Evolutionary conservation across 306 rosid genomes (phyloP).

Genomic region (Rosa rugosa): DNA sequence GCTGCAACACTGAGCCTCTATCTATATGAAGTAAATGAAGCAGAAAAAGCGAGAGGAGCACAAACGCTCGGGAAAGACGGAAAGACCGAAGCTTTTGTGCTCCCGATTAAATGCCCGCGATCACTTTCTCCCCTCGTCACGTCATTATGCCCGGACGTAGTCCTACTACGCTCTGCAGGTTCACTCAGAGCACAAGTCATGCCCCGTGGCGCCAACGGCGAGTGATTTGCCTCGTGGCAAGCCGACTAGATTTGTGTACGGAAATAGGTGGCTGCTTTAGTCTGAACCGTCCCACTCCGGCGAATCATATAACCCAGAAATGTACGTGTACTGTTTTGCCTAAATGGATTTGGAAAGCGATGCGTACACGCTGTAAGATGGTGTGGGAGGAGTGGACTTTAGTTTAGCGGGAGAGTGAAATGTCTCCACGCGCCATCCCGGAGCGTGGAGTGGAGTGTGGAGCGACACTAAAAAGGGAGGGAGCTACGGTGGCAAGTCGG

Average conservation of each 20-base stretch:
- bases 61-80: neutral
- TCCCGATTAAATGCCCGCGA: too few relatives aligned
- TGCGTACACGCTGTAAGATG: neutral
- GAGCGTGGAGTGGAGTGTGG: neutral
- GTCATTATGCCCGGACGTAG: constrained; percentile 20
- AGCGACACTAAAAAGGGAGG: neutral
- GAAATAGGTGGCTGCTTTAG: neutral
- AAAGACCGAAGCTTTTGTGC: constrained; percentile 10
- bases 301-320: neutral
- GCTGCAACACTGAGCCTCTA: neutral
- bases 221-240: neutral
- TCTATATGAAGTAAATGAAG: neutral
- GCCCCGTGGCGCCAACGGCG: constrained; percentile 8
- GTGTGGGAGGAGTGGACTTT: neutral
- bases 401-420: neutral
- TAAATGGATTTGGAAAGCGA: neutral
- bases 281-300: neutral
- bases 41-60: neutral
- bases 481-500: constrained; percentile 10
- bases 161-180: neutral
- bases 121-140: constrained; percentile 1
- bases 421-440: neutral
- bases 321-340: neutral
- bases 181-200: constrained; percentile 5
- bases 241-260: neutral